Conservation (phyloP, 2,329 filamentous ascomycete species). For the Ascochyta viciae-villosae region DNA sequence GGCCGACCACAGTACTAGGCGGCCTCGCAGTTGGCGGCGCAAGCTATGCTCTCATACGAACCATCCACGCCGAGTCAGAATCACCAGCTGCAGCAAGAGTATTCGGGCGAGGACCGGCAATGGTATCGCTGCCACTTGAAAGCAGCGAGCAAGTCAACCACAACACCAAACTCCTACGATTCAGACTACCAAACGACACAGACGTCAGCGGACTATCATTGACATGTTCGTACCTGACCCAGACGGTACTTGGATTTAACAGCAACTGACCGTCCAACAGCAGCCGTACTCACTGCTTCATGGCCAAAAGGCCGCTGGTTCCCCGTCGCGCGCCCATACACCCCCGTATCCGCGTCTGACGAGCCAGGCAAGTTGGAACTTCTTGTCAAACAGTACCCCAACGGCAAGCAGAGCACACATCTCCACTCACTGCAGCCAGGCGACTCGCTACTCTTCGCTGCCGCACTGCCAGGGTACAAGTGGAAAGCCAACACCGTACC, state of each 20-base stretch:
- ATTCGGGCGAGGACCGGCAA: conserved; percentile 66
- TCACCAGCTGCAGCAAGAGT: conserved; percentile 10
- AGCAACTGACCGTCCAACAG: conserved; percentile 48
- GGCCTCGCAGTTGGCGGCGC: conserved; percentile 1
- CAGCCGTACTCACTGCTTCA: conserved; percentile 66
- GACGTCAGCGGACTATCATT: conserved; percentile 79
- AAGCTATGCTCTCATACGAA: neutral
- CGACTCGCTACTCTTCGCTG: conserved; percentile 65
- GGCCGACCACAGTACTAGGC: conserved; percentile 1
- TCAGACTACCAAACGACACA: conserved; percentile 79
- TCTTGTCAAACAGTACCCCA: conserved; percentile 72
- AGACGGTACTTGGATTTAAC: too few species aligned
- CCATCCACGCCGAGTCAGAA: conserved; percentile 17
- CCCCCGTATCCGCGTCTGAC: conserved; percentile 64
- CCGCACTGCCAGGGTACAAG: conserved; percentile 60
- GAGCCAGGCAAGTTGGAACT: conserved; percentile 67
- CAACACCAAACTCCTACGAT: conserved; percentile 90
- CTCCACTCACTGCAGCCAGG: conserved; percentile 71
- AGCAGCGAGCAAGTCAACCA: conserved; percentile 79
- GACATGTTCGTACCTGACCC: conserved; percentile 63
- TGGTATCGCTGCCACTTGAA: conserved; percentile 78
- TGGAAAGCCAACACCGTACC: conserved; percentile 61
- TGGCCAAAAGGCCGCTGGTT: conserved; percentile 64
- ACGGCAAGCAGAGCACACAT: conserved; percentile 69
- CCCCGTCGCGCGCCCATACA: conserved; percentile 71